Conservation (phyloP, 2,329 filamentous ascomycete genomes). For the Passalora sequoiae region DNA sequence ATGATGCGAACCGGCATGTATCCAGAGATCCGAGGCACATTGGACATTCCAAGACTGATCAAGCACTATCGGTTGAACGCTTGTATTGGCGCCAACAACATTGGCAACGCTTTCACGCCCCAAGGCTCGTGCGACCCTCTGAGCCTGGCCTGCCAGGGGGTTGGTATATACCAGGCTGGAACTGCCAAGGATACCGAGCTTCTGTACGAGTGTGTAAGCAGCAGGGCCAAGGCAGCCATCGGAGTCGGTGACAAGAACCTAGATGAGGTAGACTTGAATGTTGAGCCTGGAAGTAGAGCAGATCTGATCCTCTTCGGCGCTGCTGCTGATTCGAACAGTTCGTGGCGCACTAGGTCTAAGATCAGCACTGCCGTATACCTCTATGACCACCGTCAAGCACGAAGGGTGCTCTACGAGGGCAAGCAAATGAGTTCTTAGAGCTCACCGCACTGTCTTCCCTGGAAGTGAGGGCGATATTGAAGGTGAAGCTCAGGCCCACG, state of each 20-base stretch:
- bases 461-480: background rate
- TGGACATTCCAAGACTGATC: conserved; percentile 59
- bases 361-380: conserved; percentile 43
- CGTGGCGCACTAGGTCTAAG: conserved; percentile 40
- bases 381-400: conserved; percentile 35
- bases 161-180: conserved; percentile 64
- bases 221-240: conserved; percentile 30
- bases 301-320: conserved; percentile 42
- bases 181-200: conserved; percentile 55
- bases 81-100: conserved; percentile 64
- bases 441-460: background rate
- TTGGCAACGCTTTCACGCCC: conserved; percentile 70
- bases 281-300: conserved; percentile 37
- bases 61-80: conserved; percentile 53
- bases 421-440: background rate
- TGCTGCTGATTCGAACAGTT: conserved; percentile 22
- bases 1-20: conserved; percentile 55
- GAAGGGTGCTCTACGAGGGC: conserved; percentile 16
- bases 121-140: conserved; percentile 64
- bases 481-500: conserved; percentile 1
- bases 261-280: conserved; percentile 26
- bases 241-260: conserved; percentile 21
- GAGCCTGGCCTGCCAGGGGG: conserved; percentile 56
- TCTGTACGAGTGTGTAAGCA: conserved; percentile 49
- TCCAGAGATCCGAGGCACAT: conserved; percentile 50